These are phyloP conservation scores for Apocynum venetum DNA, from an alignment of 257 asterid genomes.

Conservation along the genomic window DNA sequence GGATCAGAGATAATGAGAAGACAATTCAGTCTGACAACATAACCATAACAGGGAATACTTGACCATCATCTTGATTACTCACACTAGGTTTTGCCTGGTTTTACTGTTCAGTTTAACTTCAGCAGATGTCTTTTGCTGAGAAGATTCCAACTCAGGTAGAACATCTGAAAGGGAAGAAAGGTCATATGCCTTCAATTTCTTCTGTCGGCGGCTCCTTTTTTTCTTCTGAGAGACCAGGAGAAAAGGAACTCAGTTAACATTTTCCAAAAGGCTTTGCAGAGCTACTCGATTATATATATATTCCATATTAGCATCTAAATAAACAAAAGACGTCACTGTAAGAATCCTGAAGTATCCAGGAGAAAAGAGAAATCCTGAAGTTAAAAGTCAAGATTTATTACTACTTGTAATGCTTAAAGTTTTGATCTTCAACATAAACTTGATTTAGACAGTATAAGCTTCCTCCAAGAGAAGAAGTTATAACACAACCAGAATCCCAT, in stretches of 20 bases:
- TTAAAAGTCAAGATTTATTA: too few species aligned
- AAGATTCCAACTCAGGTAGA: constrained; percentile 58
- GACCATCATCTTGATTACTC: constrained; percentile 27
- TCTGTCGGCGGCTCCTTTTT: constrained; percentile 43
- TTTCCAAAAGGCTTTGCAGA: background rate
- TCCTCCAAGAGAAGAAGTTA: background rate
- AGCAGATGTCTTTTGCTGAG: constrained; percentile 32
- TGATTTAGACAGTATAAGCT: background rate
- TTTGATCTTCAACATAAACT: background rate
- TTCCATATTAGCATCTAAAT: background rate
- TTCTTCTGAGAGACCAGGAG: constrained; percentile 41
- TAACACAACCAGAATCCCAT: background rate
- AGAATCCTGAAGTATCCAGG: background rate
- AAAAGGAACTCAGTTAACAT: background rate
- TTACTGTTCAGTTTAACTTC: constrained; percentile 60
- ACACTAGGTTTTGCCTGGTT: constrained; percentile 58
- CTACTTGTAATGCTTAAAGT: background rate
- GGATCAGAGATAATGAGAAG: constrained; percentile 13
- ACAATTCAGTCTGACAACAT: background rate
- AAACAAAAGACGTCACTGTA: background rate
- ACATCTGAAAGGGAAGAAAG: constrained; percentile 57
- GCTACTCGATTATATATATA: background rate
- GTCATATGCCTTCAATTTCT: constrained; percentile 69
- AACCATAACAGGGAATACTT: background rate
- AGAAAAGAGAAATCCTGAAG: too few species aligned